Percentiles rank a stretch among this genome's conserved stretches.
phyloP scores from a whole-genome alignment of 805 yeast genomes.

The Lipomyces sp. region DNA sequence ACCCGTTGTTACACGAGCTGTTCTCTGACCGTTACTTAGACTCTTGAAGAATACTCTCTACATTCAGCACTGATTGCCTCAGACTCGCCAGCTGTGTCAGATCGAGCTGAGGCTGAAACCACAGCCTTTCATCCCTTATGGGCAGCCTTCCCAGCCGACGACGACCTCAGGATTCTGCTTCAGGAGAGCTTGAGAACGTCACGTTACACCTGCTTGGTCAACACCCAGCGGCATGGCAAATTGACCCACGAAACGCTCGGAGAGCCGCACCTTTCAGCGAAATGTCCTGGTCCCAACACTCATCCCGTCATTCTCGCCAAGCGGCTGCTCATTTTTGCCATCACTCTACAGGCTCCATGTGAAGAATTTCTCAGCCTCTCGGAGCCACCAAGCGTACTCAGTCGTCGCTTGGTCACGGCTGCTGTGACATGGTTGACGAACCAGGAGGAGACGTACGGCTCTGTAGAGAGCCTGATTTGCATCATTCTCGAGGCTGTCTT shows the following conservation, averaged over 20 bases:
- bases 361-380: not conserved
- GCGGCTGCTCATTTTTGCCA: not conserved
- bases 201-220: not conserved
- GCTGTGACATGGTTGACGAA: conserved; percentile 1
- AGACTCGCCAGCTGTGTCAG: conserved; percentile 1
- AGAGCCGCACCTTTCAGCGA: not conserved
- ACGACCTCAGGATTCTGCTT: not conserved
- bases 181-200: not conserved
- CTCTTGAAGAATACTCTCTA: not conserved
- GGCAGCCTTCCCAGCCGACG: not conserved
- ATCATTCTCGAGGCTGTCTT: conserved; percentile 2
- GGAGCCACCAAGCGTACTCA: not conserved
- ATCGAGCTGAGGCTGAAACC: not conserved
- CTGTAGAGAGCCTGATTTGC: conserved; percentile 1
- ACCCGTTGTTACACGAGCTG: not conserved
- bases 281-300: not conserved
- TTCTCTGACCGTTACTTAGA: not conserved
- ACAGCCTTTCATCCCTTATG: not conserved
- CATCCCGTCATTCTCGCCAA: conserved; percentile 6
- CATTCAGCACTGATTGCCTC: not conserved
- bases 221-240: not conserved
- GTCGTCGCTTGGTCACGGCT: not conserved
- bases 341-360: not conserved
- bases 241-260: not conserved
- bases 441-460: conserved; percentile 1